These are phyloP conservation scores for Musa schizocarpa DNA, from an alignment of 176 grass and related monocot genomes.

Conservation along the genomic window DNA sequence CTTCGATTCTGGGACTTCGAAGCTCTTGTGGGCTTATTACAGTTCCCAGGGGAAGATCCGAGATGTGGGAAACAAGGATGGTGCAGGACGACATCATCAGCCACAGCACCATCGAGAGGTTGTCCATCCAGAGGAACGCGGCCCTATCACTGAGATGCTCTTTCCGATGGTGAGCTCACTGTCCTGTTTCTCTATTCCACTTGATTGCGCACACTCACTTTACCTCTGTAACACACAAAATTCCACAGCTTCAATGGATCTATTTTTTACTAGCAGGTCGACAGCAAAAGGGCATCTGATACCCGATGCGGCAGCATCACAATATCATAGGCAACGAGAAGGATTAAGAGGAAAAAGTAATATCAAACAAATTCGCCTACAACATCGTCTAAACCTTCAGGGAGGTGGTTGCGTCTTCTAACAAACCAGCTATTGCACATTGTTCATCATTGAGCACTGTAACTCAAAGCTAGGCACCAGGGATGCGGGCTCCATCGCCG, in stretches of 20 bases:
- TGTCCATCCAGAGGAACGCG: neutral
- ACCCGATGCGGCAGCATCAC: no score
- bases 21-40: neutral
- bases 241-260: no score
- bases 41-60: neutral
- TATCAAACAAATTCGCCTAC: no score
- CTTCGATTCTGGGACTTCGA: neutral
- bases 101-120: neutral
- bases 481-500: neutral
- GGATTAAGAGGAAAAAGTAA: no score
- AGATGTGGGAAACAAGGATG: constrained; percentile 15
- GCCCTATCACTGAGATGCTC: constrained; percentile 5
- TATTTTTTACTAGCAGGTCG: no score
- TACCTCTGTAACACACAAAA: no score
- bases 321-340: no score
- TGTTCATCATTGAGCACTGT: neutral
- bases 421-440: no score
- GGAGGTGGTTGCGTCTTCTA: no score
- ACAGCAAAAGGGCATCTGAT: no score
- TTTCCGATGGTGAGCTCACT: neutral
- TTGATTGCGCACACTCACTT: neutral
- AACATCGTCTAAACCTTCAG: no score
- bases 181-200: neutral
- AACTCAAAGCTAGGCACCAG: neutral
- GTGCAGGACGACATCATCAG: neutral